Evolutionary conservation across 371 early-diverging fungal species (phyloP).

Genomic region (Choanephora cucurbitarum): DNA sequence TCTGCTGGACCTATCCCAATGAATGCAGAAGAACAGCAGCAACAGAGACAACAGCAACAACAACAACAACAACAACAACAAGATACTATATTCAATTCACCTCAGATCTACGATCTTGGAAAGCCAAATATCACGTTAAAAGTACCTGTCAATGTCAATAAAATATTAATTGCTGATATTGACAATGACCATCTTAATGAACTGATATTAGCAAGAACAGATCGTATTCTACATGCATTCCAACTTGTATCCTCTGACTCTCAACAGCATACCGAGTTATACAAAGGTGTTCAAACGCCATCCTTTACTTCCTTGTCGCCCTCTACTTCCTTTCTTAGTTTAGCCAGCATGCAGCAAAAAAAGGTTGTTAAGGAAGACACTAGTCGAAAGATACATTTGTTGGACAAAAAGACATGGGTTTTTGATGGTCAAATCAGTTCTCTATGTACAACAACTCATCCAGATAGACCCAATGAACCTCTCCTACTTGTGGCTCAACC

Average conservation of each 20-base stretch:
- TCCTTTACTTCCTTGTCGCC: constrained; percentile 19
- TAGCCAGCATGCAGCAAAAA: not conserved
- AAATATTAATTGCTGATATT: constrained; percentile 74
- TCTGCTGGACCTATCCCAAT: constrained; percentile 7
- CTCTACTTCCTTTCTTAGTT: constrained; percentile 18
- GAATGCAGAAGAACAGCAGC: not conserved
- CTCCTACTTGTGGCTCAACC: constrained; percentile 63
- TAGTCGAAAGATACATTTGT: constrained; percentile 25
- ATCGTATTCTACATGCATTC: constrained; percentile 78
- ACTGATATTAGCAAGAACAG: constrained; percentile 78
- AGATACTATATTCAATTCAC: not conserved
- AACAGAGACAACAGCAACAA: not conserved
- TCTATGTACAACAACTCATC: constrained; percentile 39
- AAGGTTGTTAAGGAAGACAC: not conserved
- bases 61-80: constrained; percentile 3
- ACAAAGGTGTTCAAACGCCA: constrained; percentile 23
- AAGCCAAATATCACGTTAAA: constrained; percentile 67
- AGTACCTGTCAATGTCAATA: constrained; percentile 81
- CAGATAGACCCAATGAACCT: constrained; percentile 44
- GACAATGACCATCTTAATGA: constrained; percentile 79
- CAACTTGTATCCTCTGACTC: constrained; percentile 31
- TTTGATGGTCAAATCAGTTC: constrained; percentile 62
- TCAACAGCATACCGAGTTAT: constrained; percentile 5
- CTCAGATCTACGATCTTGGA: constrained; percentile 48
- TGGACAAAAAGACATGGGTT: constrained; percentile 61